phyloP scores from a whole-genome alignment of 768 basidiomycete species.

The Russula compacta region DNA sequence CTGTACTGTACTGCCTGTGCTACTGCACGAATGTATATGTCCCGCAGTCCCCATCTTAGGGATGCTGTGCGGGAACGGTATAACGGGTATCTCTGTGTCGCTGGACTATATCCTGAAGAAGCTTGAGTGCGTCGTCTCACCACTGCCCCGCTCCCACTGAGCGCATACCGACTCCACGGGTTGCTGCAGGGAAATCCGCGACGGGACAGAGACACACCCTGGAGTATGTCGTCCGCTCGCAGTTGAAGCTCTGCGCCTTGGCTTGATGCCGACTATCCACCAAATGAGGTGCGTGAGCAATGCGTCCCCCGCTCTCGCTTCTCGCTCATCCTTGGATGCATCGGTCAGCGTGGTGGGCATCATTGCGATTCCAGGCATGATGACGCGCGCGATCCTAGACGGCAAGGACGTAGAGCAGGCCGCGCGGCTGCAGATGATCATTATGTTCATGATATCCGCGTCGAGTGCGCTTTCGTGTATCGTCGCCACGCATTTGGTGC shows the following conservation, averaged over 20 bases:
- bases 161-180: not conserved
- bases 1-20: not conserved
- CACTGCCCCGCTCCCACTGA: not conserved
- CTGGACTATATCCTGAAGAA: slow-evolving; percentile 67
- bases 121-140: slow-evolving; percentile 43
- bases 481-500: slow-evolving; percentile 48
- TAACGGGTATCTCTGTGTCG: slow-evolving; percentile 66
- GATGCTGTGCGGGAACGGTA: slow-evolving; percentile 77
- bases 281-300: slow-evolving; percentile 58
- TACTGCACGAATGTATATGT: not conserved
- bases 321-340: not conserved
- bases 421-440: slow-evolving; percentile 85
- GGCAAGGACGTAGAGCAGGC: slow-evolving; percentile 81
- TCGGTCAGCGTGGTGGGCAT: slow-evolving; percentile 56
- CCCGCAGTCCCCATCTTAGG: slow-evolving; percentile 67
- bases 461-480: slow-evolving; percentile 66
- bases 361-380: slow-evolving; percentile 80
- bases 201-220: slow-evolving; percentile 75
- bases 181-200: slow-evolving; percentile 57
- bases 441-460: slow-evolving; percentile 90
- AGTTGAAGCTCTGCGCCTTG: slow-evolving; percentile 64
- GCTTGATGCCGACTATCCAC: slow-evolving; percentile 75
- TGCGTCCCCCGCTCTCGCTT: not conserved
- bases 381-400: slow-evolving; percentile 87
- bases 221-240: slow-evolving; percentile 81